Evolutionary conservation across 179 eudicot genomes (phyloP).

Genomic region (Camellia oleifera): DNA sequence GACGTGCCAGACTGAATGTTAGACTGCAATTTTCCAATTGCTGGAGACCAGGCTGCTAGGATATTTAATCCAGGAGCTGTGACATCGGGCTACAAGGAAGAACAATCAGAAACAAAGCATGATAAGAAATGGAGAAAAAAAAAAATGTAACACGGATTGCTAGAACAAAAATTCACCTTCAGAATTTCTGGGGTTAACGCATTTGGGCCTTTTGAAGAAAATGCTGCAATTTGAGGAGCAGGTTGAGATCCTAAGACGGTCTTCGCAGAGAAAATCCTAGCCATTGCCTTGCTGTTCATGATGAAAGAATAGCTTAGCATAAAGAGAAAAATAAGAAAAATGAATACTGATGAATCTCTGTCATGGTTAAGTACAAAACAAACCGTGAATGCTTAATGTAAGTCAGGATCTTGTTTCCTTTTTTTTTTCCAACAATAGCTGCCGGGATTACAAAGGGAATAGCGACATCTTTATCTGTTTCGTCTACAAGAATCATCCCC

Average conservation of each 20-base stretch:
- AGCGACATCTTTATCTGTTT: slow-evolving; percentile 43
- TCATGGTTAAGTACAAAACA: slow-evolving; percentile 1
- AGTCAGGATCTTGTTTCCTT: slow-evolving; percentile 33
- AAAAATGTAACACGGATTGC: no score
- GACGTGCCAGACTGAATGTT: slow-evolving; percentile 82
- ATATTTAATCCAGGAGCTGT: slow-evolving; percentile 86
- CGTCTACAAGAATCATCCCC: slow-evolving; percentile 51
- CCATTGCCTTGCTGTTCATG: slow-evolving; percentile 29
- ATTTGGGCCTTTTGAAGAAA: slow-evolving; percentile 55
- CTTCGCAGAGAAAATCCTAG: slow-evolving; percentile 41
- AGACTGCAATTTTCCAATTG: slow-evolving; percentile 35
- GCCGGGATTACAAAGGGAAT: slow-evolving; percentile 51
- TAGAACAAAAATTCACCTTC: slow-evolving; percentile 31
- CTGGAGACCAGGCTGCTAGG: slow-evolving; percentile 78
- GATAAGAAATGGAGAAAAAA: neutral
- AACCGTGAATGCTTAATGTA: slow-evolving; percentile 38
- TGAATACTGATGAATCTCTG: neutral
- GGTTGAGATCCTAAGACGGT: slow-evolving; percentile 42
- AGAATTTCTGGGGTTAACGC: slow-evolving; percentile 43
- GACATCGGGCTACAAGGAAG: slow-evolving; percentile 65
- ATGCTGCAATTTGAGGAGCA: slow-evolving; percentile 45
- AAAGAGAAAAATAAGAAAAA: neutral
- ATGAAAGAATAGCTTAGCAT: neutral
- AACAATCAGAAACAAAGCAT: slow-evolving; percentile 4
- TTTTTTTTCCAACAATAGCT: slow-evolving; percentile 37